These are phyloP conservation scores for Trichoderma sp. DNA, from an alignment of 2,329 filamentous ascomycete genomes.

Conservation along the genomic window DNA sequence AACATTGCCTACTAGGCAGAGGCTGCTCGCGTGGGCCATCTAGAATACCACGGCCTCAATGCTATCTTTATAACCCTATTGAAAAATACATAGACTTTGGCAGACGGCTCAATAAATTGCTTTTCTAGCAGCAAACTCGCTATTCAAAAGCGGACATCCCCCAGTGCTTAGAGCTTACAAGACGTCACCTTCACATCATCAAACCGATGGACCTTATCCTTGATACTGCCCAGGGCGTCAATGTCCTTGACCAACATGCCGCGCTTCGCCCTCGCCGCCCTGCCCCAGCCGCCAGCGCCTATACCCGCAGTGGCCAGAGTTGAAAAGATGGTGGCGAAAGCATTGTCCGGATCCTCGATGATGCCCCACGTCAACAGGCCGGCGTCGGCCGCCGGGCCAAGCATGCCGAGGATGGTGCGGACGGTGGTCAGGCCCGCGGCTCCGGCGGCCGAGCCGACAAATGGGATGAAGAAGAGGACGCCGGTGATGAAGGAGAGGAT, in stretches of 20 bases:
- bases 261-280: background rate
- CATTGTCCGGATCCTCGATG: slow-evolving; percentile 32
- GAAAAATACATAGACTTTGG: background rate
- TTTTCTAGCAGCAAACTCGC: background rate
- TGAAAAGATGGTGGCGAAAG: slow-evolving; percentile 33
- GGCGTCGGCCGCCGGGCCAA: slow-evolving; percentile 30
- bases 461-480: slow-evolving; percentile 51
- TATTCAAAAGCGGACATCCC: background rate
- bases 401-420: slow-evolving; percentile 27
- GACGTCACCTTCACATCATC: background rate
- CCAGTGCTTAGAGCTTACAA: background rate
- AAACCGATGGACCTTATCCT: background rate
- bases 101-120: background rate
- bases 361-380: slow-evolving; percentile 31
- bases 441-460: slow-evolving; percentile 49
- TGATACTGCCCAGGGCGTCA: background rate
- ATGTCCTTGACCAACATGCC: background rate
- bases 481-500: slow-evolving; percentile 44
- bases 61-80: background rate
- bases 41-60: background rate
- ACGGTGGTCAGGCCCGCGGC: slow-evolving; percentile 22
- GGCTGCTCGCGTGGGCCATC: too few relatives aligned
- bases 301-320: slow-evolving; percentile 26
- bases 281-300: background rate
- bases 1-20: too few relatives aligned